Percentiles rank a stretch among this genome's conserved stretches.
phyloP scores from a whole-genome alignment of 805 yeast genomes.

The Zygotorulaspora sp. region DNA sequence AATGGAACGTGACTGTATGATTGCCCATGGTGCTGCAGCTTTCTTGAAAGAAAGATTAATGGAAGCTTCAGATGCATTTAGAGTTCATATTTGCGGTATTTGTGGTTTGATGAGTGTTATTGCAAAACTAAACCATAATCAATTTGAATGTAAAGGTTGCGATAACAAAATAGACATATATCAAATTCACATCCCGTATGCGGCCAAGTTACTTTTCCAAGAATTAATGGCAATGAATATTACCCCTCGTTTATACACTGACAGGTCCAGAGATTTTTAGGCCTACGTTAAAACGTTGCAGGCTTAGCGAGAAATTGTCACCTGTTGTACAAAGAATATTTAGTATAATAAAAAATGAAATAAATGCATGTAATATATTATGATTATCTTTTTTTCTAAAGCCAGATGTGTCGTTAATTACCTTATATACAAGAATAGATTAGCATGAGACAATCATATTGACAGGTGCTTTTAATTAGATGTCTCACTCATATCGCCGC shows the following conservation, averaged over 20 bases:
- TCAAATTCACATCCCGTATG: conserved; percentile 97
- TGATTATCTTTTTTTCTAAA: neutral
- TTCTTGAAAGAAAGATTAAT: conserved; percentile 94
- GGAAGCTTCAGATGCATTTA: conserved; percentile 99
- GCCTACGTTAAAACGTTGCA: neutral
- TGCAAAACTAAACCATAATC: conserved; percentile 95
- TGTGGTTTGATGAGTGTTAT: conserved; percentile 98
- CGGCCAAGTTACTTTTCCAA: conserved; percentile 96
- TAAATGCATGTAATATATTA: conserved; percentile 1
- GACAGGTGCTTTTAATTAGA: neutral
- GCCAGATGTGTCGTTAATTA: neutral
- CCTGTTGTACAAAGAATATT: too few species aligned
- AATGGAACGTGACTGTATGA: conserved; percentile 99
- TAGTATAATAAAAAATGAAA: neutral
- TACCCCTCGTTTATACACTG: conserved; percentile 95
- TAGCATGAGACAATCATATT: neutral
- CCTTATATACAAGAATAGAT: conserved; percentile 3
- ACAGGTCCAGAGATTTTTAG: conserved; percentile 50
- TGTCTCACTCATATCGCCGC: neutral
- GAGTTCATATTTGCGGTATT: conserved; percentile 96
- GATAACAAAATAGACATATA: conserved; percentile 97
- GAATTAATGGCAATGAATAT: conserved; percentile 99
- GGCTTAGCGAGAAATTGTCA: too few species aligned
- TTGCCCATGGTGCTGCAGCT: conserved; percentile 99
- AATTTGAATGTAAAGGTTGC: conserved; percentile 97